These are phyloP conservation scores for Musa schizocarpa DNA, from an alignment of 176 grass and related monocot genomes.

Conservation along the genomic window DNA sequence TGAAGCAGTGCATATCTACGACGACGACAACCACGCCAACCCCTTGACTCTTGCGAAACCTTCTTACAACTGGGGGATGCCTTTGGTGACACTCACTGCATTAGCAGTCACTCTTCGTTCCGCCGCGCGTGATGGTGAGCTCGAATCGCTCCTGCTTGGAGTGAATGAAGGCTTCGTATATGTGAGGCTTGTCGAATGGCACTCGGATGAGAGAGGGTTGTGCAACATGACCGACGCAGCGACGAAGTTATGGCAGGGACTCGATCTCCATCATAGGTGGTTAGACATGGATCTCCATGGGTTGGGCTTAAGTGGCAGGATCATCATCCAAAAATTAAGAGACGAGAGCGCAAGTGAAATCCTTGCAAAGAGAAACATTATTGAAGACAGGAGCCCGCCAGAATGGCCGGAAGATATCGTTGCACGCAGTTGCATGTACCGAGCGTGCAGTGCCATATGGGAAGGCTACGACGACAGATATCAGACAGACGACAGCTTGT, in stretches of 20 bases:
- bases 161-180: background rate
- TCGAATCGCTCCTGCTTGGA: background rate
- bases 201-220: background rate
- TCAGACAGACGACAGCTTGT: background rate
- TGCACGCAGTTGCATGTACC: background rate
- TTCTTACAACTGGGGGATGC: background rate
- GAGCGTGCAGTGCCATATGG: background rate
- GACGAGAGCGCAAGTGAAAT: too few species aligned
- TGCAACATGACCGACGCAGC: background rate
- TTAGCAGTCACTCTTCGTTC: background rate
- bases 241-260: background rate
- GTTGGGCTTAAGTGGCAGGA: background rate
- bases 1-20: too few species aligned
- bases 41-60: background rate
- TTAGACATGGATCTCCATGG: background rate
- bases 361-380: background rate
- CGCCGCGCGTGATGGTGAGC: background rate
- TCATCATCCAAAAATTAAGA: background rate
- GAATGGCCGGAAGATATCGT: background rate
- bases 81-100: background rate
- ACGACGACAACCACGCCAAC: too few species aligned
- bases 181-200: background rate
- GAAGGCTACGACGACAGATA: background rate
- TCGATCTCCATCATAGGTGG: background rate
- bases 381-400: background rate